These are phyloP conservation scores for Phytopythium sindhum DNA, from an alignment of 352 stramenopile species.

Conservation along the genomic window DNA sequence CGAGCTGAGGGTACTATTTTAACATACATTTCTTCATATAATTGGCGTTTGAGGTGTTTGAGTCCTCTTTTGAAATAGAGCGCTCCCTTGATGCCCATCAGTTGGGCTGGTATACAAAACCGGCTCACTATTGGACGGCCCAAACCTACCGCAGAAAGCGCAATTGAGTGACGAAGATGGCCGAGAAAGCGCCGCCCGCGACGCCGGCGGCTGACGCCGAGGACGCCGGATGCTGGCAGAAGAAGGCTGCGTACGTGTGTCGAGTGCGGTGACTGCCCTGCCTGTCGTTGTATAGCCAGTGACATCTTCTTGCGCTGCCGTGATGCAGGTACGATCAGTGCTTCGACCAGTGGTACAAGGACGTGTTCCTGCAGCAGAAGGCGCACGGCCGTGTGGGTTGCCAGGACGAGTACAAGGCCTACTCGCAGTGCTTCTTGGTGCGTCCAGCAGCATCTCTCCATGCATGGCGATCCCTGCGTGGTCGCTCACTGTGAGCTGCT, in stretches of 20 bases:
- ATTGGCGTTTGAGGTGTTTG: neutral
- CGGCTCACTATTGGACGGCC: too few species aligned
- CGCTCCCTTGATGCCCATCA: neutral
- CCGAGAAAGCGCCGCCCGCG: constrained; percentile 10
- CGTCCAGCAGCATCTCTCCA: neutral
- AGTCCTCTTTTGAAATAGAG: constrained; percentile 14
- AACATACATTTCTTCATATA: constrained; percentile 22
- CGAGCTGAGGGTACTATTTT: constrained; percentile 7
- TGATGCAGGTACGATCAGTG: constrained; percentile 68
- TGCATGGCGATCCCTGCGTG: neutral
- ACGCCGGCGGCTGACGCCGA: constrained; percentile 14
- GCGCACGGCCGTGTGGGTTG: constrained; percentile 67
- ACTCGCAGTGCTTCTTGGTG: constrained; percentile 72
- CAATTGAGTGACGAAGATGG: constrained; percentile 12
- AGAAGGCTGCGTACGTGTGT: constrained; percentile 51
- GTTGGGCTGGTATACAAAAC: neutral
- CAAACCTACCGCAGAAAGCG: neutral
- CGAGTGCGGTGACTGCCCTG: neutral
- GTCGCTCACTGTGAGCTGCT: neutral
- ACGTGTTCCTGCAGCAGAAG: constrained; percentile 82
- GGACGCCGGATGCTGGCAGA: constrained; percentile 61
- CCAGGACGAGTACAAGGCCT: constrained; percentile 77
- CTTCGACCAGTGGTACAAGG: constrained; percentile 87
- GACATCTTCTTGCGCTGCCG: neutral
- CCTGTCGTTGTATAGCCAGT: neutral